Evolutionary conservation across 2,329 filamentous ascomycete genomes (phyloP).

Genomic region (Diplodia scrobiculata): DNA sequence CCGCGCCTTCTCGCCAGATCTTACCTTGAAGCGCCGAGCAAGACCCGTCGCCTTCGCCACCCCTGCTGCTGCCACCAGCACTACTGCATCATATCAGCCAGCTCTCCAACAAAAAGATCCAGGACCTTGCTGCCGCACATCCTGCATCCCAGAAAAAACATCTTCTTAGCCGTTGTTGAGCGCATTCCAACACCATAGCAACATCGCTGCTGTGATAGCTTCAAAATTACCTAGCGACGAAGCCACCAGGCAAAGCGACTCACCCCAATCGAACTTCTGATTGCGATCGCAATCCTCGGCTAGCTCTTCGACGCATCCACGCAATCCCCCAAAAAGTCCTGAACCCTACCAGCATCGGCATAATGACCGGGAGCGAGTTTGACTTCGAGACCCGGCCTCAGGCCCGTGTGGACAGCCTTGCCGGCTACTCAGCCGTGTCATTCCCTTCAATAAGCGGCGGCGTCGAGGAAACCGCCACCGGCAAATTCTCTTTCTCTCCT

Average conservation of each 20-base stretch:
- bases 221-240: not conserved
- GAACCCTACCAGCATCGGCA: not conserved
- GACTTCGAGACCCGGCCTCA: not conserved
- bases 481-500: slow-evolving; percentile 14
- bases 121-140: not conserved
- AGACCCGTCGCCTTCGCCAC: not conserved
- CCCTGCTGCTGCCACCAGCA: not conserved
- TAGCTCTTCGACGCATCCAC: too few relatives aligned
- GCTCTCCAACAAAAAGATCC: not conserved
- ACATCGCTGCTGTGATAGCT: not conserved
- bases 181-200: not conserved
- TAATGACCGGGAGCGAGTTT: slow-evolving; percentile 3
- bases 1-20: slow-evolving; percentile 1
- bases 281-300: not conserved
- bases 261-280: not conserved
- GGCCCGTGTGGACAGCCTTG: slow-evolving; percentile 13
- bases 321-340: not conserved
- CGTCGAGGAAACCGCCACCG: not conserved
- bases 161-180: not conserved
- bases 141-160: not conserved
- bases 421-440: not conserved
- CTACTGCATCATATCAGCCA: not conserved
- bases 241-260: not conserved
- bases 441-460: not conserved
- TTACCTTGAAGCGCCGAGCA: not conserved